Base-by-base conservation (phyloP, 345 rosid genomes). In the Gynandropsis gynandra region DNA sequence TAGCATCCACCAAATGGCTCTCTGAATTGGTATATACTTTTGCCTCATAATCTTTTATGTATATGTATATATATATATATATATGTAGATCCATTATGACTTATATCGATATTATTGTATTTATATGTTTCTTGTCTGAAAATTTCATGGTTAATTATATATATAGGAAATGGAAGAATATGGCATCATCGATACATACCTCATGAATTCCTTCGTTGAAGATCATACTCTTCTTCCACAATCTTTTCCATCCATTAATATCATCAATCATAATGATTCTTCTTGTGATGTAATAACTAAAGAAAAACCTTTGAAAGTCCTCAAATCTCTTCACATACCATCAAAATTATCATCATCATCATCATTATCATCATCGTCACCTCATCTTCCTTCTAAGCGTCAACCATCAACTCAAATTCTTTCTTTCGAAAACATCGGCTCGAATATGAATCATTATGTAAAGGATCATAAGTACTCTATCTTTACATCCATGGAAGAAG, bases 1-100 rank as follows among this genome's bases (percentile, higher is more conserved):
- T 42, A 24, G 59, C 66, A 52, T 47, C 77, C 8, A 35, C 73
- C 16, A 75, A 66, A 62, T 80, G 83, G 87, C 67, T 75, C 35
- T 10, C 71, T 47, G 87, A 75, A 14, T 61, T 71, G 81, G 81
- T 80, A 77, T 42, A 20, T 2, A 2, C 29, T 2, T 24, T 2
- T 24, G 29, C 29, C 29, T 24, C 4, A 24, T 24, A 5, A 24
- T 24, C 29, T 24, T 24, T 40, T n/a, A n/a, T n/a, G n/a, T n/a
- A 31, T 8, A n/a, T 10, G 16, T 1, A 12, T 7, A 9, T 4
- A 17, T 3, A 14, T 0, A 18, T 7, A 11, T 18, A 4, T 20
- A 24, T 12, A 10, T 24, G 5, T 9, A 9, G 8, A 15, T 16
- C 1, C 10, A 33, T 42, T 29, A 21, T 49, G 19, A 8, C 9